Conservation (phyloP, 2,329 filamentous ascomycete species). For the Pseudocercospora vitis region DNA sequence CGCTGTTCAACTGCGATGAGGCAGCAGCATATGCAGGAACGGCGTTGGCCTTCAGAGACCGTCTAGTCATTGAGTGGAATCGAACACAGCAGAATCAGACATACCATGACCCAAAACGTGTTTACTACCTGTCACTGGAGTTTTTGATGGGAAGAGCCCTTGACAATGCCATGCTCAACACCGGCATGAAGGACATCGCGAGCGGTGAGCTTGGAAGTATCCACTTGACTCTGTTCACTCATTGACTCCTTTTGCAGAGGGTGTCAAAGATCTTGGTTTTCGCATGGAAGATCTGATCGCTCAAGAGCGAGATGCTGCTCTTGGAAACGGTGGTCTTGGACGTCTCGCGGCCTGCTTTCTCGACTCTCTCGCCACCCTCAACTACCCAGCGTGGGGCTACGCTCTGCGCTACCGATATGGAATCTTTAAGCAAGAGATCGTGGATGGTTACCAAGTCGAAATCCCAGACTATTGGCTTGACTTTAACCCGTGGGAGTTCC, state of each 20-base stretch:
- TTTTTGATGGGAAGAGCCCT: conserved; percentile 96
- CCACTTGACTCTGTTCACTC: too few species aligned
- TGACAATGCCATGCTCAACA: conserved; percentile 98
- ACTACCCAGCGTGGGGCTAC: conserved; percentile 97
- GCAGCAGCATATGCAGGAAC: conserved; percentile 86
- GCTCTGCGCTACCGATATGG: conserved; percentile 87
- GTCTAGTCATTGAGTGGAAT: conserved; percentile 94
- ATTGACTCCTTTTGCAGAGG: too few species aligned
- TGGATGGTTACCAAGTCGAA: conserved; percentile 96
- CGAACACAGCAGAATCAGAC: conserved; percentile 96
- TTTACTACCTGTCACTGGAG: conserved; percentile 97
- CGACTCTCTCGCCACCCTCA: conserved; percentile 90
- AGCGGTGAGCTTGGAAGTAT: conserved; percentile 65
- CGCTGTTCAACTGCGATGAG: conserved; percentile 98
- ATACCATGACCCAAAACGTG: conserved; percentile 81
- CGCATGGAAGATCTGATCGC: conserved; percentile 92
- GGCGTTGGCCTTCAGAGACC: conserved; percentile 87
- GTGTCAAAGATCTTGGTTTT: conserved; percentile 86
- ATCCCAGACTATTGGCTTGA: conserved; percentile 99
- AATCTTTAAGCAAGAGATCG: conserved; percentile 99
- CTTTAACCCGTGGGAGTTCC: conserved; percentile 99
- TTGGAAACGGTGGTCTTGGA: conserved; percentile 93
- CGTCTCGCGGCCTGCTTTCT: conserved; percentile 95
- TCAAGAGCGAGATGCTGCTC: conserved; percentile 92
- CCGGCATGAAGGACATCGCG: conserved; percentile 81